Conservation (phyloP, 2,329 filamentous ascomycete species). For the Penicillium sp. region DNA sequence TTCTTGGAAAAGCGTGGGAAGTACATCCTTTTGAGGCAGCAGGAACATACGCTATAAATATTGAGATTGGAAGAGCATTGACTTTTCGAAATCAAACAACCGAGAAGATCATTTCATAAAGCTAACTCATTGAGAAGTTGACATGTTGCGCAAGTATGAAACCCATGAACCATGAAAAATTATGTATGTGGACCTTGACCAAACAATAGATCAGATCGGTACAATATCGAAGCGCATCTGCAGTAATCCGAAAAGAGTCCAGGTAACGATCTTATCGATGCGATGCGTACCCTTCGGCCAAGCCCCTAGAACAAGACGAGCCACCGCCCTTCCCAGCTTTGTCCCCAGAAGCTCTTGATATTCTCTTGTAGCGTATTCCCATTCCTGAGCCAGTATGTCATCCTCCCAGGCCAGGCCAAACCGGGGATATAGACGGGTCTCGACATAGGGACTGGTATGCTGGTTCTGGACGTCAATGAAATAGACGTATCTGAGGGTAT, state of each 20-base stretch:
- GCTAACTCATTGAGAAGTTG: too few species aligned
- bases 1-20: too few species aligned
- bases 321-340: neutral
- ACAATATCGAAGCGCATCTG: neutral
- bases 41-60: neutral
- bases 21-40: neutral
- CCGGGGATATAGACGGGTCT: neutral
- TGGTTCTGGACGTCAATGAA: neutral
- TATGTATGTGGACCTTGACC: neutral
- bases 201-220: neutral
- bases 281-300: neutral
- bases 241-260: neutral
- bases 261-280: neutral
- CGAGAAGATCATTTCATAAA: too few species aligned
- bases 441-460: neutral
- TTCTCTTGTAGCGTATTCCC: neutral
- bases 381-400: neutral
- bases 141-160: too few species aligned
- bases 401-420: neutral
- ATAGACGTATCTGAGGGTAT: neutral
- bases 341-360: slow-evolving; percentile 4
- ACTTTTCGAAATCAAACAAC: too few species aligned
- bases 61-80: too few species aligned
- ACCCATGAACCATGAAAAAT: neutral
- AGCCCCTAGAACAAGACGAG: neutral